Evolutionary conservation across 768 basidiomycete species (phyloP), one percentile per base, ranked within the genome.

Genomic region (Dacryopinax spathularia): DNA sequence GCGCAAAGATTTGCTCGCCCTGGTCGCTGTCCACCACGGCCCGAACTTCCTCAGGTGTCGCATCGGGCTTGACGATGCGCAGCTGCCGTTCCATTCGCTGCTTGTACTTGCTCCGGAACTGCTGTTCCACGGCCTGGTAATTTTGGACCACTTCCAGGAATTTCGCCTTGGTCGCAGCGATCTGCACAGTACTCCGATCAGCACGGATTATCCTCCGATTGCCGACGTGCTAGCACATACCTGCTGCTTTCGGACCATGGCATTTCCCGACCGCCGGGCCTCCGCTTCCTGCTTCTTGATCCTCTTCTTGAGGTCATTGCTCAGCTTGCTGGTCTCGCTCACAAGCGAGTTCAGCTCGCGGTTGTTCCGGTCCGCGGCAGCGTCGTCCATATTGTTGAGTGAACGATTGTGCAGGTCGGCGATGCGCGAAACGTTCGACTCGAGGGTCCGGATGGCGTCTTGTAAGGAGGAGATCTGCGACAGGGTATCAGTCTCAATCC

Each of bases 41-140:
- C 64, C 81, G 77, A 34, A 95, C 77, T 71, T 95, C 91, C 64
- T 91, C 86, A 12, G 82, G 81, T 31, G 89, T 84, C 20, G 92
- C 92, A 68, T 91, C 83, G 1, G 90, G 89, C 73, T 94, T 93
- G 48, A 91, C 91, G 63, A 92, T 91, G 70, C 80, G 84, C 71
- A 88, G 80, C 73, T 93, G 87, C 43, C 88, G 78, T 73, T 85
- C 87, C 62, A 87, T 79, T 56, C 86, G 79, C 68, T 84, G 81
- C 70, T 78, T 84, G 69, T 84, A 81, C 70, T 81, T 84, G 61
- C 78, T 74, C 20, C 86, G 80, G 70, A 81, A 82, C 66, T 87
- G 84, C 66, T 84, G 84, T 72, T 91, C 89, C 27, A 88, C 83
- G 31, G 77, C 78, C 72, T 89, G 89, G 72, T 88, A 91, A 64